Conservation (phyloP, 2,329 filamentous ascomycete genomes). For the Trichoderma afroharzianum region DNA sequence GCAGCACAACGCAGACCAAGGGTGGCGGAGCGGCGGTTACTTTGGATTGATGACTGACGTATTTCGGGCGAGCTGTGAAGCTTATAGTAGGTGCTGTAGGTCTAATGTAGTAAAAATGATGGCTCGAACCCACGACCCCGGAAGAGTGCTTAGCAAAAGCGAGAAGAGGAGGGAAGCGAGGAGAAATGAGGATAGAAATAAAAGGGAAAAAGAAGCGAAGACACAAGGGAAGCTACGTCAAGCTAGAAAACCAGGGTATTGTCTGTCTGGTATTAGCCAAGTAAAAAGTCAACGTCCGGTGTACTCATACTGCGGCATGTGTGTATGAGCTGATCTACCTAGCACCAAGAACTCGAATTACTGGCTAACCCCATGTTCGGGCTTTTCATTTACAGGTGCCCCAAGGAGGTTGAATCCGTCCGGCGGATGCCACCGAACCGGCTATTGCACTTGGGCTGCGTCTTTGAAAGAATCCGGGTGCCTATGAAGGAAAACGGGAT, state of each 20-base stretch:
- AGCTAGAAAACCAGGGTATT: background rate
- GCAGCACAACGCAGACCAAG: background rate
- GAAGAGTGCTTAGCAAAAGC: background rate
- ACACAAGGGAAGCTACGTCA: background rate
- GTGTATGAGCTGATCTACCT: conserved; percentile 3
- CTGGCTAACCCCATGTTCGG: background rate
- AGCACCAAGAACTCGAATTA: background rate
- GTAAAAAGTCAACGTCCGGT: background rate
- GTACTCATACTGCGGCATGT: background rate
- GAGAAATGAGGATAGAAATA: background rate
- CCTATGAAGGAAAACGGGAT: background rate
- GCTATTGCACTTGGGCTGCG: background rate
- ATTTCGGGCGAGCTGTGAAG: background rate
- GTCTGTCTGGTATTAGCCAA: conserved; percentile 4
- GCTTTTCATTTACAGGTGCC: background rate
- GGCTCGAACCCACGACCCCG: background rate
- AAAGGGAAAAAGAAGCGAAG: background rate
- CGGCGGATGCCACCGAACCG: background rate
- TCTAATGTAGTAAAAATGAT: background rate
- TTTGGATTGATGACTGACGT: background rate
- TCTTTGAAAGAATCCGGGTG: background rate
- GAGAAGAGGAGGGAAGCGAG: background rate
- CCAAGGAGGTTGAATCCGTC: background rate
- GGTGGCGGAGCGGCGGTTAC: background rate
- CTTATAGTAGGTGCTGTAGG: background rate